Conservation (phyloP, 805 yeast species). For the Yarrowia bubula region DNA sequence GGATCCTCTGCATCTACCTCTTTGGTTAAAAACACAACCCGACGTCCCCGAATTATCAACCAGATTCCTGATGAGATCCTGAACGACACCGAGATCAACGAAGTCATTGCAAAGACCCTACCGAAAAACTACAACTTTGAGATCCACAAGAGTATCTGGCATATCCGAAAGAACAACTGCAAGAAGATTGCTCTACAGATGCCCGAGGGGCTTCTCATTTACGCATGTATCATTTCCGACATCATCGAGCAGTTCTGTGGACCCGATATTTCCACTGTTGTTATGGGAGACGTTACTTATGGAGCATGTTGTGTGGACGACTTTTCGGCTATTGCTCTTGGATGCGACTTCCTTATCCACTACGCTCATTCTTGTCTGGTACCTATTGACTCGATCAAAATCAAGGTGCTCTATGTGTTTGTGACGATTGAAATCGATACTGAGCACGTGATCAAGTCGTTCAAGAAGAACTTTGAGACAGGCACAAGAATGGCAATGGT, state of each 20-base stretch:
- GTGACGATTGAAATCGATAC: conserved; percentile 91
- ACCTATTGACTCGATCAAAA: conserved; percentile 86
- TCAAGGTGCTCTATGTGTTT: conserved; percentile 90
- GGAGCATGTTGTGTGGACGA: conserved; percentile 99
- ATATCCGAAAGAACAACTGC: conserved; percentile 69
- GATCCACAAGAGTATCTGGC: conserved; percentile 94
- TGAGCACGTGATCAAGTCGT: conserved; percentile 71
- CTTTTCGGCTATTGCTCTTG: conserved; percentile 86
- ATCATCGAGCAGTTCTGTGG: conserved; percentile 86
- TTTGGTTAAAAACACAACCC: conserved; percentile 32
- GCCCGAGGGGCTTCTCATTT: conserved; percentile 94
- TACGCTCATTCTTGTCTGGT: conserved; percentile 97
- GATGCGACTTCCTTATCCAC: conserved; percentile 92
- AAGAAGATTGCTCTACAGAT: conserved; percentile 88
- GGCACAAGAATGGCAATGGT: conserved; percentile 77
- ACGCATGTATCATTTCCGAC: conserved; percentile 85
- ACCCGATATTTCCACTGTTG: conserved; percentile 66
- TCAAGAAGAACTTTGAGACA: conserved; percentile 61
- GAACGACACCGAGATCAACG: conserved; percentile 75
- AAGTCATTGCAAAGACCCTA: conserved; percentile 65
- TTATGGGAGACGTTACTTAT: conserved; percentile 98
- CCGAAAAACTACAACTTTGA: conserved; percentile 95
- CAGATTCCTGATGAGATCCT: conserved; percentile 87
- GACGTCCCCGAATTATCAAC: conserved; percentile 51
- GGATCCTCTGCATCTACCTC: conserved; percentile 15